Evolutionary conservation across 306 rosid genomes (phyloP).

Genomic region (Inga oerstediana): DNA sequence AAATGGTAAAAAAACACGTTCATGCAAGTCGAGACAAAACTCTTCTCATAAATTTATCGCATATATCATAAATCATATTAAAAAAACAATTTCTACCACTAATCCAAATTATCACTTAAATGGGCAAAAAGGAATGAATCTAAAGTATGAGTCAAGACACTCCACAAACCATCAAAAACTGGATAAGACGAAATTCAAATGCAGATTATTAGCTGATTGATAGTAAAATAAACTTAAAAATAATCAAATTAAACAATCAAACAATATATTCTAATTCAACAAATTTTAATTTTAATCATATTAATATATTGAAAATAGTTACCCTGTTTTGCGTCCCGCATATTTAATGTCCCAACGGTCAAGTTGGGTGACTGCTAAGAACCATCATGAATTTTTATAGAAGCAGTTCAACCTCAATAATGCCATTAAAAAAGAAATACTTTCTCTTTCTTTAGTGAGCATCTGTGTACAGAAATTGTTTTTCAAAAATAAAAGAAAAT

Average conservation of each 20-base stretch:
- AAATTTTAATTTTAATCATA: not conserved
- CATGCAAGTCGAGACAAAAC: no score
- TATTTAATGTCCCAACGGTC: not conserved
- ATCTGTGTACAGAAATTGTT: conserved; percentile 43
- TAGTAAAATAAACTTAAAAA: not conserved
- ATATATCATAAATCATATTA: no score
- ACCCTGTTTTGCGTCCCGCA: not conserved
- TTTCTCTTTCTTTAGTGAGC: conserved; percentile 34
- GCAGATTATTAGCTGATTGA: not conserved
- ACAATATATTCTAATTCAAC: not conserved
- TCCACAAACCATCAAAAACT: not conserved
- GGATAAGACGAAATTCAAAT: not conserved
- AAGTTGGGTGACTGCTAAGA: not conserved
- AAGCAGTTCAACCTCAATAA: conserved; percentile 29
- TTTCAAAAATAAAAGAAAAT: not conserved
- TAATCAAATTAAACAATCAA: not conserved
- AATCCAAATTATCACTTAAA: no score
- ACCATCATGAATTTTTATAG: conserved; percentile 2
- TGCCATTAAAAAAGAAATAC: not conserved
- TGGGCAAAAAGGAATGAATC: not conserved
- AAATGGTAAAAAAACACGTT: no score
- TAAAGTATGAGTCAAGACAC: not conserved
- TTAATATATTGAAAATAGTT: not conserved
- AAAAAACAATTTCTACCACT: no score
- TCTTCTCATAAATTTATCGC: no score